A percentile compares a stretch with the other conserved stretches of the same genome.
These are phyloP conservation scores for Microbotryomycetes sp. DNA, from an alignment of 1,284 basidiomycete genomes.

Conservation along the genomic window DNA sequence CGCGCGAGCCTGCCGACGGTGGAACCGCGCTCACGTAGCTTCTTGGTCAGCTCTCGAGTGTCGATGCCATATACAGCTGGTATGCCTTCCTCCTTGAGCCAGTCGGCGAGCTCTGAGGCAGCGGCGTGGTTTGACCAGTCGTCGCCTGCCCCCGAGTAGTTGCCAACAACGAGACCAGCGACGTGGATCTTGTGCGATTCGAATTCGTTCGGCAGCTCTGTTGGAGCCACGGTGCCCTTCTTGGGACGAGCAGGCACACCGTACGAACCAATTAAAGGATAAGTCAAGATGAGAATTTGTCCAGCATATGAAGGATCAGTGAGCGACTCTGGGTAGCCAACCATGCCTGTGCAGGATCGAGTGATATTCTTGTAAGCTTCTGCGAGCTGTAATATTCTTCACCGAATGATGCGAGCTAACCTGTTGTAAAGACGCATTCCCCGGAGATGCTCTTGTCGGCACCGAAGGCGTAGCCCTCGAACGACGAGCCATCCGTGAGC, in stretches of 20 bases:
- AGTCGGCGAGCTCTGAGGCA: slow-evolving; percentile 74
- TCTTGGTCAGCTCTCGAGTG: slow-evolving; percentile 94
- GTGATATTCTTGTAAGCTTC: slow-evolving; percentile 14
- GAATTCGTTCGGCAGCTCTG: slow-evolving; percentile 67
- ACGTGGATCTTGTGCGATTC: slow-evolving; percentile 94
- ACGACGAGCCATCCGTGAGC: slow-evolving; percentile 82
- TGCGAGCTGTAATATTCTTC: neutral
- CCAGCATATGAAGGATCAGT: slow-evolving; percentile 99
- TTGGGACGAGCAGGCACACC: slow-evolving; percentile 76
- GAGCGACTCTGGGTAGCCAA: slow-evolving; percentile 96
- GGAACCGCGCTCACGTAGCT: slow-evolving; percentile 86
- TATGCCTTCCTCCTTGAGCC: slow-evolving; percentile 92
- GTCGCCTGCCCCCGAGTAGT: slow-evolving; percentile 66
- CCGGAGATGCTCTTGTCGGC: slow-evolving; percentile 87
- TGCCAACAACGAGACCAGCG: slow-evolving; percentile 83
- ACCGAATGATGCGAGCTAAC: slow-evolving; percentile 50
- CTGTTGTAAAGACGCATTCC: slow-evolving; percentile 99
- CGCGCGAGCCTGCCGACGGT: slow-evolving; percentile 75
- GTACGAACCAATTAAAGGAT: slow-evolving; percentile 96
- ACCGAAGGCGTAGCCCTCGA: slow-evolving; percentile 87
- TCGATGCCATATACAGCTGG: slow-evolving; percentile 96
- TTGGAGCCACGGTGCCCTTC: slow-evolving; percentile 43
- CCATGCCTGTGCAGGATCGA: slow-evolving; percentile 66
- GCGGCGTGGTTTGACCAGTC: slow-evolving; percentile 96
- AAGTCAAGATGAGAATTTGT: slow-evolving; percentile 95